Evolutionary conservation across 2,329 filamentous ascomycete species (phyloP), one percentile per base, ranked within the genome.

Genomic region (Podosphaera aphanis): DNA sequence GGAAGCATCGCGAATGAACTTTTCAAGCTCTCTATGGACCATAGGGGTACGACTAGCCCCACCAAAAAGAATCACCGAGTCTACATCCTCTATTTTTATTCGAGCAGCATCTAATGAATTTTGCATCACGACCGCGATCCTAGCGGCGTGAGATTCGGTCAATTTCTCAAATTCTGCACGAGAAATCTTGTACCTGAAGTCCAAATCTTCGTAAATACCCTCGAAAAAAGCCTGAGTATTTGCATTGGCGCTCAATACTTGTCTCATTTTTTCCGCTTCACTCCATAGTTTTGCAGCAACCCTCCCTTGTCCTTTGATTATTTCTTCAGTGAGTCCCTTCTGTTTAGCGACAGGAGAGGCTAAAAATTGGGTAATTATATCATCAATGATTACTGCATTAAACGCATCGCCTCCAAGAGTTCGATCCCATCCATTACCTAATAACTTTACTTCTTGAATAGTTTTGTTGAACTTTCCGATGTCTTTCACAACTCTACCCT

Each of bases 391-490:
- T 49, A 93, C 67, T 48, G 80, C 73, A 61, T 94, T 98, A 50
- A 98, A 69, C 29, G 79, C 69, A 59, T 98, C 88, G 46, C 90
- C 90, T 48, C 90, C 90, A 16, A 98, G 76, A 2, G 79, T 82
- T 56, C 75, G 74, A 58, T 98, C 90, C 82, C 83, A 98, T 49
- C 83, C 84, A 53, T 73, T 73, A 48, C 88, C 86, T 39, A 94
- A 56, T 33, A 93, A 83, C 50, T 84, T 75, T n/a, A 95, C 79
- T 61, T 98, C 90, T 60, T 95, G 90, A 27, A 98, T 66, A 1
- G 85, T 94, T 73, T 95, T 95, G 69, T 94, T 95, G 67, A 74
- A 88, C 61, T 82, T 85, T 52, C 85, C 86, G 46, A 88, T 65
- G 55, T 94, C 88, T 69, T 95, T 98, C 50, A 95, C 79, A 1